Base-by-base conservation (phyloP, 345 rosid species). In the Citrus australasica region DNA sequence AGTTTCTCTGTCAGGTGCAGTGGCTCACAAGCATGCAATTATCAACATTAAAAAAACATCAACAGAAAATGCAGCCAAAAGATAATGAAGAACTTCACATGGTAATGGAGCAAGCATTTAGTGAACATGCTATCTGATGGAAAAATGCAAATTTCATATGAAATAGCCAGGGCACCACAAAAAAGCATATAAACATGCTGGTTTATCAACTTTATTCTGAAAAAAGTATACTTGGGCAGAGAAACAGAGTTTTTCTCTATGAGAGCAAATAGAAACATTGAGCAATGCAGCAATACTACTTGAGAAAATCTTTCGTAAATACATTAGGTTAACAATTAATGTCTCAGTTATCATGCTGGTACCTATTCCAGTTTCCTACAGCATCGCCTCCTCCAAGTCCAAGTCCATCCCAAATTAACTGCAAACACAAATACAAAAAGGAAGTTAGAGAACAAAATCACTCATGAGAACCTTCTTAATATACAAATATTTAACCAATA, bases 331-430 rank as follows among this genome's bases (percentile, higher is more conserved):
- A 79, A 78, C 48, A 16, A 78, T n/a, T 27, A 53, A 33, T 51
- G 35, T 70, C 17, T 11, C 37, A 78, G 71, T 46, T 30, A 56
- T 38, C 70, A 33, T 9, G 65, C 19, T 22, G 40, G 77, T 88
- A 92, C 99, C 97, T 91, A 91, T 86, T 84, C 99, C 99, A 95
- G 73, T 77, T 86, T 80, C 99, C 99, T 4, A 89, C 78, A 9
- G 91, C 84, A 76, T 84, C 83, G 42, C 85, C 86, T 42, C 93
- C 97, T 89, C 96, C 97, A 76, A 95, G 85, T 55, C 99, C 99
- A 76, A 95, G 94, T 82, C 98, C 99, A 87, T 90, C 89, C 98
- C 96, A 95, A 48, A 91, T 85, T 77, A 95, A 88, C 99, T 95
- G 80, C 82, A 85, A 65, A 68, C 71, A 80, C 60, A 85, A 78